Conservation (phyloP, 345 rosid species). For the Citrus unshiu region DNA sequence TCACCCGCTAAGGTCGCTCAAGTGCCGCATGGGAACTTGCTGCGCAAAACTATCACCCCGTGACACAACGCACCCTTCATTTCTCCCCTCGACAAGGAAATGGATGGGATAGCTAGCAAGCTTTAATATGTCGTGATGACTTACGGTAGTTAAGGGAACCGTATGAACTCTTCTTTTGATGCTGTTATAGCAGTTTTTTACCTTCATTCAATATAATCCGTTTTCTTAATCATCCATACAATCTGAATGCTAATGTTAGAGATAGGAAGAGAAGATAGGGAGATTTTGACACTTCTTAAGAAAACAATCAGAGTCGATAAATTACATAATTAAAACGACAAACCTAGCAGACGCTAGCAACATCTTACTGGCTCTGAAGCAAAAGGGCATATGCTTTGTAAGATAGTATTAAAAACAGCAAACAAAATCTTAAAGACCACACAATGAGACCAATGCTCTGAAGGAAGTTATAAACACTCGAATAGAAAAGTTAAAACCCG, state of each 20-base stretch:
- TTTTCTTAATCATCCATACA: background rate
- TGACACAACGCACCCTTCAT: no score
- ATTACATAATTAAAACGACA: background rate
- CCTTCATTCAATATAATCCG: background rate
- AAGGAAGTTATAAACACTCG: background rate
- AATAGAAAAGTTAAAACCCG: background rate
- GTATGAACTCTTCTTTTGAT: background rate
- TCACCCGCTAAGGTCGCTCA: no score
- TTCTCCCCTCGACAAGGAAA: background rate
- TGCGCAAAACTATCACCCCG: no score
- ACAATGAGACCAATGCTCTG: background rate
- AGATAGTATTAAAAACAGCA: background rate
- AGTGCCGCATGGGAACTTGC: no score
- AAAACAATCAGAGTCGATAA: background rate
- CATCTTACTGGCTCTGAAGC: no score
- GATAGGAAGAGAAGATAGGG: no score
- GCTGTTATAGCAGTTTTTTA: background rate
- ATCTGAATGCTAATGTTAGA: background rate
- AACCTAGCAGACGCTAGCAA: background rate
- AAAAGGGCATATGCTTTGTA: no score
- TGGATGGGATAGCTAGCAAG: background rate
- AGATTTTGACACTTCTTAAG: background rate
- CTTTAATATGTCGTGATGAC: background rate
- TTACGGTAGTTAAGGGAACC: background rate
- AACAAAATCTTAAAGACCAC: background rate